phyloP scores from a whole-genome alignment of 495 filamentous ascomycete species.

The Xylaria bambusicola region DNA sequence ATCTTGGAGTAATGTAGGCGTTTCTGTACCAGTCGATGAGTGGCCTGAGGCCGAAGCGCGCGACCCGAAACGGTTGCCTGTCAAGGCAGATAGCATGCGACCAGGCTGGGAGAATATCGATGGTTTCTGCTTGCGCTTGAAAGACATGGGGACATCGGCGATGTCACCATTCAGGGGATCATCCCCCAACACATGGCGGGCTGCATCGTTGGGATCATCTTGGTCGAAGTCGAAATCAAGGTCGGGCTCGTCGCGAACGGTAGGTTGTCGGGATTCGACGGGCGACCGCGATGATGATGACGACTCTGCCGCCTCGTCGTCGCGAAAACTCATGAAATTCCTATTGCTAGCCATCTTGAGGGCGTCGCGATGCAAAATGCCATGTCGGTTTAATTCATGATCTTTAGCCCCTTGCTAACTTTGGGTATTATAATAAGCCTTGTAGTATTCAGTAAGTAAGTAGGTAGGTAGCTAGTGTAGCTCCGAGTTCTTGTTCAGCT shows the following conservation, averaged over 20 bases:
- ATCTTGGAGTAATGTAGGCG: constrained; percentile 24
- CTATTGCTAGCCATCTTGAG: constrained; percentile 36
- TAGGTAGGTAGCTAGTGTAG: neutral
- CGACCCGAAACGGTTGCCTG: constrained; percentile 40
- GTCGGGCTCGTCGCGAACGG: constrained; percentile 41
- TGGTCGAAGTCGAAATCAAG: constrained; percentile 48
- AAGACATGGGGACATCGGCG: constrained; percentile 62
- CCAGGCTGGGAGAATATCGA: constrained; percentile 45
- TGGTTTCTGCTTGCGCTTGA: constrained; percentile 81
- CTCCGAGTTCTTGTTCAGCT: constrained; percentile 10
- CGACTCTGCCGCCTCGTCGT: constrained; percentile 33
- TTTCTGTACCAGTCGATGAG: constrained; percentile 25
- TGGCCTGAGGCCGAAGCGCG: constrained; percentile 34
- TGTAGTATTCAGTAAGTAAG: too few species aligned
- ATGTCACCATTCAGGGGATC: constrained; percentile 55
- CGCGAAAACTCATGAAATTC: constrained; percentile 31
- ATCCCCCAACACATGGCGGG: constrained; percentile 38
- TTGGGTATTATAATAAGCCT: too few species aligned
- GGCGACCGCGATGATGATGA: constrained; percentile 32
- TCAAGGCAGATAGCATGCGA: constrained; percentile 60
- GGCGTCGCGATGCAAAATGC: constrained; percentile 26
- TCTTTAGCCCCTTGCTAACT: neutral
- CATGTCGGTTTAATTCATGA: constrained; percentile 24
- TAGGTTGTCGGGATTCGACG: constrained; percentile 24
- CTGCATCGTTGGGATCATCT: constrained; percentile 30